Percentiles rank a stretch among this genome's conserved stretches.
Evolutionary conservation across 371 early-diverging fungal genomes (phyloP).

Genomic region (Apophysomyces elegans): DNA sequence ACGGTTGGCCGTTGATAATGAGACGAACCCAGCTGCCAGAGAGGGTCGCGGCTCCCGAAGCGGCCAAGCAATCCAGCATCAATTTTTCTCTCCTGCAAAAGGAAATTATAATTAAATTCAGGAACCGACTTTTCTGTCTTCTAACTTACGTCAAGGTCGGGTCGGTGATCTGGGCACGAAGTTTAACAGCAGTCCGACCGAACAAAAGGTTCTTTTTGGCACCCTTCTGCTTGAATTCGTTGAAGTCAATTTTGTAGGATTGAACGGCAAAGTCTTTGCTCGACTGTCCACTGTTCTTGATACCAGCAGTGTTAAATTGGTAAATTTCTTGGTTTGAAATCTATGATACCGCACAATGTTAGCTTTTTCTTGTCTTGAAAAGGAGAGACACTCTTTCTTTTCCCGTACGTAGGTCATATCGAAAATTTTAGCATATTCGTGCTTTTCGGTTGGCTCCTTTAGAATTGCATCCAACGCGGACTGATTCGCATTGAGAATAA

Average conservation of each 20-base stretch:
- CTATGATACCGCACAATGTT: background rate
- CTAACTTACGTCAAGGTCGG: slow-evolving; percentile 46
- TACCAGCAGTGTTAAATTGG: slow-evolving; percentile 43
- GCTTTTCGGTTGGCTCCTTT: slow-evolving; percentile 28
- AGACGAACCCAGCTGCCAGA: slow-evolving; percentile 55
- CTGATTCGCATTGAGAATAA: slow-evolving; percentile 47
- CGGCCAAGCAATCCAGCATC: slow-evolving; percentile 51
- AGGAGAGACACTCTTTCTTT: background rate
- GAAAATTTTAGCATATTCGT: slow-evolving; percentile 30
- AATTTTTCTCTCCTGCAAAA: slow-evolving; percentile 51
- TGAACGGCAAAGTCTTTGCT: slow-evolving; percentile 61
- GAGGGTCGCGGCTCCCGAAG: slow-evolving; percentile 57
- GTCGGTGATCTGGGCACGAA: slow-evolving; percentile 58
- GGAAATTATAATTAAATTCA: background rate
- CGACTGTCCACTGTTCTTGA: slow-evolving; percentile 59
- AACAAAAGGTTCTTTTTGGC: slow-evolving; percentile 33
- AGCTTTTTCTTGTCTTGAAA: background rate
- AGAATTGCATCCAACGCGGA: slow-evolving; percentile 44
- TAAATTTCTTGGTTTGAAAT: slow-evolving; percentile 50
- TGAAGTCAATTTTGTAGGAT: slow-evolving; percentile 56
- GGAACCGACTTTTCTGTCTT: slow-evolving; percentile 9
- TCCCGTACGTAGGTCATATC: slow-evolving; percentile 34
- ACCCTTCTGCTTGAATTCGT: slow-evolving; percentile 41
- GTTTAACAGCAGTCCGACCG: slow-evolving; percentile 54
- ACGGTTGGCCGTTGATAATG: slow-evolving; percentile 53